These are phyloP conservation scores for Aspergillus niger DNA, from an alignment of 2,329 filamentous ascomycete species.

Conservation along the genomic window DNA sequence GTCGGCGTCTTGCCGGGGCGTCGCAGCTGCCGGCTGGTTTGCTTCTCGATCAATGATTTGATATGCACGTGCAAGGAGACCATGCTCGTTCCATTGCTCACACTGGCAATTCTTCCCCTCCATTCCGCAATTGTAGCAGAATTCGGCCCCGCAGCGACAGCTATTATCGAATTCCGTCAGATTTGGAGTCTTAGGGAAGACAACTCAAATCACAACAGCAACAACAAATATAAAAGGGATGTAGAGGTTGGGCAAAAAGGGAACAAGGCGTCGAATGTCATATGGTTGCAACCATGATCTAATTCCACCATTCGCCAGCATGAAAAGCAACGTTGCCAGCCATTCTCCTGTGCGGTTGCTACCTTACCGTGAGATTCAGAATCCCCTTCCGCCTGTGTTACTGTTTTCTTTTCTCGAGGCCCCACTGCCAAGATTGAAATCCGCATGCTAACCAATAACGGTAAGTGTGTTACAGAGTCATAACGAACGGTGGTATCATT, in stretches of 20 bases:
- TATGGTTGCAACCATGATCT: slow-evolving; percentile 57
- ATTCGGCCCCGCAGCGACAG: slow-evolving; percentile 52
- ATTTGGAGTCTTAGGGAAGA: background rate
- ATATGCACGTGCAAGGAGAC: slow-evolving; percentile 37
- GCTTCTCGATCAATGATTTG: slow-evolving; percentile 34
- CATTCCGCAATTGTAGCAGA: slow-evolving; percentile 53
- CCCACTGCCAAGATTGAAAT: too few species aligned
- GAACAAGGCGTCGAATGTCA: too few species aligned
- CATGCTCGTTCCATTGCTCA: slow-evolving; percentile 42
- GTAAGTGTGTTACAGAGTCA: too few species aligned
- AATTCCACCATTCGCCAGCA: slow-evolving; percentile 56
- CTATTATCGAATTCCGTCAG: slow-evolving; percentile 27
- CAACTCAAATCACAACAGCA: slow-evolving; percentile 29
- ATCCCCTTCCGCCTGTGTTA: too few species aligned
- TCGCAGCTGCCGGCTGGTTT: too few species aligned
- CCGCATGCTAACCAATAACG: too few species aligned
- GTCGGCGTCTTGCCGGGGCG: too few species aligned
- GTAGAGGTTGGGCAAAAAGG: too few species aligned
- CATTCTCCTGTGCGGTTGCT: slow-evolving; percentile 42
- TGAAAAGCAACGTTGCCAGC: slow-evolving; percentile 55
- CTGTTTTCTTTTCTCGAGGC: too few species aligned
- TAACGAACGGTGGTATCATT: too few species aligned
- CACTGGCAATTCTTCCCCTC: slow-evolving; percentile 48
- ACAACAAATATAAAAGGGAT: slow-evolving; percentile 33
- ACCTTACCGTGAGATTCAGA: slow-evolving; percentile 26